These are phyloP conservation scores for Tricholoma terreum DNA, from an alignment of 768 basidiomycete genomes.

Conservation along the genomic window DNA sequence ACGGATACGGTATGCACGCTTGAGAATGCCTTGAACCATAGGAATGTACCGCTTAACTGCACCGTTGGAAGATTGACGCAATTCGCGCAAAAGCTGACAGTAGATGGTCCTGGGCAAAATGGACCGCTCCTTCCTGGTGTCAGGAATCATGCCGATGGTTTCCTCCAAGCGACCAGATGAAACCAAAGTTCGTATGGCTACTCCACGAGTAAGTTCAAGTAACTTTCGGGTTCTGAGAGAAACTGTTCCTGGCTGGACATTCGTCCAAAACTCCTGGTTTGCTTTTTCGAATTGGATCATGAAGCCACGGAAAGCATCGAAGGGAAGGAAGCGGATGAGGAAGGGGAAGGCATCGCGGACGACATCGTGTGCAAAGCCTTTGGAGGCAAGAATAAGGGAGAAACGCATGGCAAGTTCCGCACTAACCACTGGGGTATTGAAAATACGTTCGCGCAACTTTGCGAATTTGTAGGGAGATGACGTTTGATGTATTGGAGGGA, in stretches of 20 bases:
- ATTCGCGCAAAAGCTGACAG: constrained; percentile 26
- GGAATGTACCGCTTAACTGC: constrained; percentile 9
- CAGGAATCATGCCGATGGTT: constrained; percentile 46
- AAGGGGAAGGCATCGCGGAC: constrained; percentile 27
- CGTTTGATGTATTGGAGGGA: constrained; percentile 22
- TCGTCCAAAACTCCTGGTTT: constrained; percentile 17
- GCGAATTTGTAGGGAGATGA: constrained; percentile 10
- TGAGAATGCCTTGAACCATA: constrained; percentile 17
- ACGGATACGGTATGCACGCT: background rate
- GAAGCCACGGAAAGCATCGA: constrained; percentile 34
- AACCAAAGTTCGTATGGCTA: constrained; percentile 41
- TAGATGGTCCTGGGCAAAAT: constrained; percentile 37
- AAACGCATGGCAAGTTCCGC: constrained; percentile 27
- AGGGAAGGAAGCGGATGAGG: constrained; percentile 42
- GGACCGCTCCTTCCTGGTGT: constrained; percentile 24
- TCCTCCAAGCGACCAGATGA: constrained; percentile 33
- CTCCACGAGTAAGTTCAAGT: constrained; percentile 26
- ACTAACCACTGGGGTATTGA: constrained; percentile 21
- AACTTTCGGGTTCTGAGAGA: constrained; percentile 6
- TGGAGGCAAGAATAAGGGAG: constrained; percentile 33
- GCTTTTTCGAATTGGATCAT: constrained; percentile 33
- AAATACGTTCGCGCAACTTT: constrained; percentile 22
- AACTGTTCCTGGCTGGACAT: constrained; percentile 4
- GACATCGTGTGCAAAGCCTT: constrained; percentile 33
- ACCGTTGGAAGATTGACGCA: constrained; percentile 14